These are phyloP conservation scores for Sutorius australiensis DNA, from an alignment of 768 basidiomycete genomes.

Conservation along the genomic window DNA sequence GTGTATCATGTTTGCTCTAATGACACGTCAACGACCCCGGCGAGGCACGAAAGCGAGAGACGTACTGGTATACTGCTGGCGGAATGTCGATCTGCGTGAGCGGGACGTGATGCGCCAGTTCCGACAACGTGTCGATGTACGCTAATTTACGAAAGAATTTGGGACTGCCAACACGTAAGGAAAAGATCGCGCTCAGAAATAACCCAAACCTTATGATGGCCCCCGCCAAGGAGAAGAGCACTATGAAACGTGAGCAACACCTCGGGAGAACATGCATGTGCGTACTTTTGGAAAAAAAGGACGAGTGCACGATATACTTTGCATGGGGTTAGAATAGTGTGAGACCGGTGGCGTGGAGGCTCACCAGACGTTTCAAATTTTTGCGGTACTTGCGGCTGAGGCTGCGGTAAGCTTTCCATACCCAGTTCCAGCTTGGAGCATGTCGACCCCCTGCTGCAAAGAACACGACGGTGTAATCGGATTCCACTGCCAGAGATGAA, in stretches of 20 bases:
- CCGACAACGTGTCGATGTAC: constrained; percentile 74
- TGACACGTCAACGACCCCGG: not conserved
- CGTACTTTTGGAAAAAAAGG: constrained; percentile 84
- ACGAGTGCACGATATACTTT: constrained; percentile 84
- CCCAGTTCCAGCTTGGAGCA: constrained; percentile 83
- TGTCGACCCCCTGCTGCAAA: constrained; percentile 76
- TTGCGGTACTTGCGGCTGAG: constrained; percentile 82
- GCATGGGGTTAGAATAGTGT: constrained; percentile 5
- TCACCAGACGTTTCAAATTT: constrained; percentile 77
- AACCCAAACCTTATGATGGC: constrained; percentile 73
- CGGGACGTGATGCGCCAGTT: constrained; percentile 71
- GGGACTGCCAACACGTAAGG: constrained; percentile 47
- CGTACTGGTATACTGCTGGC: constrained; percentile 78
- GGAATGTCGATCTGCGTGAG: constrained; percentile 86
- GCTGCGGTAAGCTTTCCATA: constrained; percentile 86
- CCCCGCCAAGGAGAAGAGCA: constrained; percentile 85
- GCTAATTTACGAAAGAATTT: constrained; percentile 86
- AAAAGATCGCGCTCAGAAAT: not conserved
- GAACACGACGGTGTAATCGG: constrained; percentile 85
- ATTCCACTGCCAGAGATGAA: constrained; percentile 57
- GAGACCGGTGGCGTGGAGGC: constrained; percentile 21
- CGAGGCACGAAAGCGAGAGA: constrained; percentile 10
- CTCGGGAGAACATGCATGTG: constrained; percentile 2
- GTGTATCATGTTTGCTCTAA: constrained; percentile 74
- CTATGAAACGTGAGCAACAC: constrained; percentile 36